Evolutionary conservation across 2,329 filamentous ascomycete genomes (phyloP), one percentile per base, ranked within the genome.

Genomic region (Amylocarpus encephaloides): DNA sequence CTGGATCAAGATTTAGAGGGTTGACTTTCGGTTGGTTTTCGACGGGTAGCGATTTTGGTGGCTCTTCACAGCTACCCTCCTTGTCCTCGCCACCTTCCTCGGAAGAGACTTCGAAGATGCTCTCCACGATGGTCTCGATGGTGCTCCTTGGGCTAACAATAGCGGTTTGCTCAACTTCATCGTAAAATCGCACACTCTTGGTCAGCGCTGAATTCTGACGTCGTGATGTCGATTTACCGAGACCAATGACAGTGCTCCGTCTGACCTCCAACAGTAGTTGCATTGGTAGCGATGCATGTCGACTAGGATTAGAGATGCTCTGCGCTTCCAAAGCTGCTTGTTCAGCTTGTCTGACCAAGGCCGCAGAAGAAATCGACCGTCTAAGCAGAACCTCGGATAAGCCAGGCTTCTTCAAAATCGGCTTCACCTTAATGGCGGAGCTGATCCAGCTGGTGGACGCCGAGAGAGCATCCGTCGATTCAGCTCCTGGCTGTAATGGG

Each of bases 401-500:
- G 12, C 22, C 43, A n/a, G 46, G 46, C 16, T 48, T 48, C 30
- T 48, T 48, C 12, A 48, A 35, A 48, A 48, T 48, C n/a, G 46
- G 39, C 30, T 26, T 41, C 15, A 43, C 39, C 7, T 30, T 30
- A 5, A 26, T 42, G 38, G 10, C 18, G 29, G 33, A 15, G 42
- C 19, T n/a, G 30, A 44, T 18, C 16, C 32, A 22, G 29, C 16
- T 22, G 42, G 29, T 19, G 11, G 5, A 29, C 9, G 15, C 29
- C 15, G 36, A 15, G 46, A 42, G 26, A 10, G 12, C 11, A 16
- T 22, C n/a, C 19, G n/a, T 39, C 15, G 19, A 13, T 12, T 39
- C 22, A 30, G 35, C 38, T 33, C 39, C 39, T 29, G 46, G n/a
- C 18, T 48, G 38, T 9, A 95, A 70, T 11, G 91, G 91, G 0